These are phyloP conservation scores for Colletotrichum spinosum DNA, from an alignment of 2,329 filamentous ascomycete genomes.

Conservation along the genomic window DNA sequence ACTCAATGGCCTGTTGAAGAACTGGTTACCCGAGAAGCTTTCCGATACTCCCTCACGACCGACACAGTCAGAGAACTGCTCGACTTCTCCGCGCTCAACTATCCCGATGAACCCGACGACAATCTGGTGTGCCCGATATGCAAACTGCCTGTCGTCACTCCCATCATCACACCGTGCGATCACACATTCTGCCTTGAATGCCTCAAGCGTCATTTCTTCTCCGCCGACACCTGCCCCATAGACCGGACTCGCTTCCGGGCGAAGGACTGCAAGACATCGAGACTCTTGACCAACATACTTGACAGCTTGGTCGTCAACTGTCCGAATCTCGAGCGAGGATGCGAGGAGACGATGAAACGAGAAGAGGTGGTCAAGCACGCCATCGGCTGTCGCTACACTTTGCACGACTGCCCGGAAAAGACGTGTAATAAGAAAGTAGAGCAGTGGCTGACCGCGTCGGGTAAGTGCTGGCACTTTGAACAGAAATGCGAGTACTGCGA, in stretches of 20 bases:
- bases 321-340: constrained; percentile 64
- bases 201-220: constrained; percentile 57
- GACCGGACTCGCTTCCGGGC: constrained; percentile 60
- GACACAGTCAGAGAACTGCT: constrained; percentile 40
- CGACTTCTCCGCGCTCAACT: constrained; percentile 59
- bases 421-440: constrained; percentile 64
- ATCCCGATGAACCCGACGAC: constrained; percentile 56
- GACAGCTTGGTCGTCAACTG: constrained; percentile 70
- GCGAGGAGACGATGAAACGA: constrained; percentile 61
- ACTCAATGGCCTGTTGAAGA: constrained; percentile 34
- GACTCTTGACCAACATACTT: constrained; percentile 69
- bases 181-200: constrained; percentile 75
- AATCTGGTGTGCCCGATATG: constrained; percentile 68
- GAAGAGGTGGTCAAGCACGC: constrained; percentile 68
- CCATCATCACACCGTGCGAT: constrained; percentile 71
- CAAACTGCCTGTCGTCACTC: constrained; percentile 69
- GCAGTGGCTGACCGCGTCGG: constrained; percentile 54
- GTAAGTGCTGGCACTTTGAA: constrained; percentile 64
- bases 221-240: constrained; percentile 65
- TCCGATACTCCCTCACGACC: constrained; percentile 23
- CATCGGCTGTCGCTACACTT: constrained; percentile 66
- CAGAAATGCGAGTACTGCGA: constrained; percentile 66
- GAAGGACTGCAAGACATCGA: constrained; percentile 46
- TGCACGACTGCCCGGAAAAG: constrained; percentile 66
- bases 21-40: constrained; percentile 28